phyloP scores from a whole-genome alignment of 2,329 filamentous ascomycete genomes.

The Apiospora kogelbergensis region DNA sequence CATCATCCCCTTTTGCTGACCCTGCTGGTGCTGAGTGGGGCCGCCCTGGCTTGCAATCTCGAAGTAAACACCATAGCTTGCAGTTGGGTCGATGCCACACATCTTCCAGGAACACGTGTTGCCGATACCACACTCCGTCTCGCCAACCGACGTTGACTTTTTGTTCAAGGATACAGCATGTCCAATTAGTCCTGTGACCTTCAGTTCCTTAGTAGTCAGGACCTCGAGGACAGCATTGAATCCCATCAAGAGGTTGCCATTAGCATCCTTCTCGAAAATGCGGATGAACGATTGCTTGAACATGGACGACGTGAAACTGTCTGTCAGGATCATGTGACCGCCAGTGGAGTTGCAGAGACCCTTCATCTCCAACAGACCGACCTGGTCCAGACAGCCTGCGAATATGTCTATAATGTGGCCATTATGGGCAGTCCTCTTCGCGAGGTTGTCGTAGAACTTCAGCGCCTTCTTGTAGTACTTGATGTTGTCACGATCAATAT shows the following conservation, averaged over 20 bases:
- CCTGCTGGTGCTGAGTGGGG: conserved; percentile 79
- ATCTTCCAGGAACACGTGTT: conserved; percentile 99
- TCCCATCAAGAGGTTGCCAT: conserved; percentile 94
- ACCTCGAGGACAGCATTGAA: conserved; percentile 98
- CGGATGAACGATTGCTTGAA: conserved; percentile 98
- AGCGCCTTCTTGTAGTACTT: conserved; percentile 99
- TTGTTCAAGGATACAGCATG: conserved; percentile 97
- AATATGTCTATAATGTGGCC: conserved; percentile 98
- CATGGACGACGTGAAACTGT: conserved; percentile 98
- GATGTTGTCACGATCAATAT: conserved; percentile 97
- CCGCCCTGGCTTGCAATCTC: conserved; percentile 95
- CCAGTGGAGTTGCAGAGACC: conserved; percentile 93
- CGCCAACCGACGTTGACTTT: conserved; percentile 93
- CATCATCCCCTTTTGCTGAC: conserved; percentile 90
- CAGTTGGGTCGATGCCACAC: conserved; percentile 93
- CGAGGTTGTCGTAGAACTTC: conserved; percentile 90
- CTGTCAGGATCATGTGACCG: conserved; percentile 96
- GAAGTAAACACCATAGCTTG: conserved; percentile 96
- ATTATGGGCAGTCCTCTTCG: conserved; percentile 93
- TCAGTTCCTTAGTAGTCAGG: conserved; percentile 94
- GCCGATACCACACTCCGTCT: conserved; percentile 97
- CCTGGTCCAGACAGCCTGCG: conserved; percentile 94
- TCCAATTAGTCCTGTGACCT: conserved; percentile 95
- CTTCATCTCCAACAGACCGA: conserved; percentile 97
- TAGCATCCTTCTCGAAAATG: conserved; percentile 93